Evolutionary conservation across 768 basidiomycete species (phyloP), one percentile per base, ranked within the genome.

Genomic region (Leccinum arenicola): DNA sequence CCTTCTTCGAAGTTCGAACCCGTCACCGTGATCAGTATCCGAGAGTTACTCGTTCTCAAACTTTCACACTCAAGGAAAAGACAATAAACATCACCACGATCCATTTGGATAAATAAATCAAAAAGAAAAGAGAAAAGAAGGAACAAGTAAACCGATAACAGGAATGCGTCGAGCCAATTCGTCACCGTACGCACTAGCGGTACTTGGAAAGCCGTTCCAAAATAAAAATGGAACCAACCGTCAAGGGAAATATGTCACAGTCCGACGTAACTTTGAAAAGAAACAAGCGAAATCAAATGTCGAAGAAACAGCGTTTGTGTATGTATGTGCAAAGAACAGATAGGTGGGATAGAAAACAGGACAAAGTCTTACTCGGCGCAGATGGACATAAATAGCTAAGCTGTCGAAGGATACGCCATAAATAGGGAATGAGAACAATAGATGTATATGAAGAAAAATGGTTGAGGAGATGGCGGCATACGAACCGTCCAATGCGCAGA

Each of bases 381-480:
- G 67, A 64, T 62, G 64, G 64, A 68, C 70, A 65, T 72, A 74
- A 62, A 74, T 72, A 74, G 48, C 51, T 54, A 12, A 25, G 21
- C 40, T 50, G 65, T 58, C 73, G 12, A 65, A 60, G 68, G 61
- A 68, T 72, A 72, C 71, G 68, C 69, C 66, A 60, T 66, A 72
- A 72, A 72, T 71, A 64, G 47, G 54, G 60, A 60, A 59, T 47
- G 29, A 14, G 17, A 65, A 40, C 40, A 25, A 59, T 57, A 61
- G 47, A 64, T 72, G 27, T 58, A 62, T 54, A 25, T 14, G 47
- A 21, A 47, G 51, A 49, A 50, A 53, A 63, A 66, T 55, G 43
- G 11, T 62, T 38, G 61, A 8, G 36, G 36, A 51, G 53, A 62
- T 61, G 67, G 70, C 59, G 68, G 68, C 52, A 31, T 60, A 62